Evolutionary conservation across 805 yeast species (phyloP).

Genomic region (Candida silvicultrix): DNA sequence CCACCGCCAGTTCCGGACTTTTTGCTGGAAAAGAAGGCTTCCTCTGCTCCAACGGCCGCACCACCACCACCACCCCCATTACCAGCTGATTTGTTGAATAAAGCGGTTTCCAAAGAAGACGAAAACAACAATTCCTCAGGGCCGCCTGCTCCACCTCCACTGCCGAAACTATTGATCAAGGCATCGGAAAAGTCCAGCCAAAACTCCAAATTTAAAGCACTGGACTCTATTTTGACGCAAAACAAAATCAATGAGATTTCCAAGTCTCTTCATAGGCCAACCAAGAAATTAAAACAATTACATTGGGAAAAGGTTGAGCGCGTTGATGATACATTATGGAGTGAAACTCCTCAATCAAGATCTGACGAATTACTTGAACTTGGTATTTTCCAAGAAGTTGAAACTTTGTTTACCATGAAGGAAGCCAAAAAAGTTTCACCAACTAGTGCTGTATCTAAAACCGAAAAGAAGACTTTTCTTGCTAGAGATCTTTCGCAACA

Average conservation of each 20-base stretch:
- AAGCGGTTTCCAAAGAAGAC: background rate
- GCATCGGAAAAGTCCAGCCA: conserved; percentile 5
- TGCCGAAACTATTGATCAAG: background rate
- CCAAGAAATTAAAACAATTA: conserved; percentile 79
- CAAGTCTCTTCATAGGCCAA: conserved; percentile 43
- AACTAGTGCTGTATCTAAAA: conserved; percentile 38
- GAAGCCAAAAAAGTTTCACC: conserved; percentile 45
- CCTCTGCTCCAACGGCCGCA: conserved; percentile 24
- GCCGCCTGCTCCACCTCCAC: conserved; percentile 31
- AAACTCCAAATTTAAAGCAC: conserved; percentile 2
- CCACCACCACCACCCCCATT: conserved; percentile 32
- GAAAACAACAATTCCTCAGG: conserved; percentile 3
- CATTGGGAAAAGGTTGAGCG: conserved; percentile 95
- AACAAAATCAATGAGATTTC: conserved; percentile 27
- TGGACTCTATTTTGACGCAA: background rate
- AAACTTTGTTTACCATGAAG: conserved; percentile 81
- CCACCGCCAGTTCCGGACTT: conserved; percentile 1
- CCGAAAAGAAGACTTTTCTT: conserved; percentile 58
- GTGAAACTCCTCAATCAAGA: conserved; percentile 45
- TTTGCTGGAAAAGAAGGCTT: conserved; percentile 1
- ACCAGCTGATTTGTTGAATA: conserved; percentile 17
- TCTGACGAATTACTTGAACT: conserved; percentile 61
- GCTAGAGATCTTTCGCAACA: conserved; percentile 89
- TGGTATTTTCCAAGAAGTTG: conserved; percentile 82
- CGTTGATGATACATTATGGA: conserved; percentile 86